Base-by-base conservation (phyloP, 2,329 filamentous ascomycete genomes). In the Paecilomyces fulvus region DNA sequence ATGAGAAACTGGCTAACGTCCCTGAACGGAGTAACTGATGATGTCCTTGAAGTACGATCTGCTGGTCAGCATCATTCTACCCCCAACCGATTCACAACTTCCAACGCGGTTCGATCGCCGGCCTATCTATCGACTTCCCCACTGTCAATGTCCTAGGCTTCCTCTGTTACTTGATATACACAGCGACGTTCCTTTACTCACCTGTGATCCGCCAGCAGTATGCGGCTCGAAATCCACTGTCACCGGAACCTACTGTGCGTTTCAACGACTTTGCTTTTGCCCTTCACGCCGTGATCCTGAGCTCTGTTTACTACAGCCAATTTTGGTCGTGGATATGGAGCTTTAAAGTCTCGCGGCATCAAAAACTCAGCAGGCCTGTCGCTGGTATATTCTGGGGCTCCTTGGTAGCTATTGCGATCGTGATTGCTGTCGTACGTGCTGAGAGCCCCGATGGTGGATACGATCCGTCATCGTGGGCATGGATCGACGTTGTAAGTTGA, bases 251-350 rank as follows among this genome's bases (percentile, higher is more conserved):
- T 2, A 94, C 92, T 0, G 92, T 96, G 30, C 84, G 88, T 55
- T 83, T 90, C 74, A 97, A 97, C 74, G 94, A 99, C 75, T 81
- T 97, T 58, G 83, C 85, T 12, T 97, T 97, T 70, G 91, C 92
- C 14, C 77, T 84, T 2, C 92, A 97, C 74, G 92, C 88, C 31
- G 78, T 90, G 14, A 60, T 91, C 9, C 75, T 95, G 60, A 90
- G 86, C 64, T 64, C 83, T 49, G 70, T 96, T 55, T 83, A 85
- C n/a, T 86, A 88, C 59, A 88, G 84, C 52, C 92, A 96, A 72
- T 88, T 95, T 65, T 83, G 81, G 64, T 82, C 85, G 2, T 64
- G 67, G 1, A 71, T 90, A 10, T 97, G 92, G 92, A 83, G 86
- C 0, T 95, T 95, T 68, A 77, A 82, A 48, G 82, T 82, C 12